These are phyloP conservation scores for Eucommia ulmoides DNA, from an alignment of 257 asterid species.

Conservation along the genomic window DNA sequence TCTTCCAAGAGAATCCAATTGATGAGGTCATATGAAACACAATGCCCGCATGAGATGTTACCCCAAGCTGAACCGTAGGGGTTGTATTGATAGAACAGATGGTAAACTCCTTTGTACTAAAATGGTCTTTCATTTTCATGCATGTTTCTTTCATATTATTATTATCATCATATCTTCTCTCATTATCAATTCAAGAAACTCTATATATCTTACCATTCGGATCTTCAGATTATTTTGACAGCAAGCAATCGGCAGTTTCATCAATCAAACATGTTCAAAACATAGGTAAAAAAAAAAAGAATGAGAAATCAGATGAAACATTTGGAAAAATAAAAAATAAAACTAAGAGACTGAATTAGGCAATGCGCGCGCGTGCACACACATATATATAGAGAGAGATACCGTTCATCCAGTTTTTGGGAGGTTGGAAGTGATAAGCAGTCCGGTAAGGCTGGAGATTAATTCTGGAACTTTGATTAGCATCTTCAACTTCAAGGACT, in stretches of 20 bases:
- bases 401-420: background rate
- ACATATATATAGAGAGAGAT: background rate
- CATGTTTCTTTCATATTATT: background rate
- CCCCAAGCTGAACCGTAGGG: conserved; percentile 15
- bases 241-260: background rate
- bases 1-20: conserved; percentile 25
- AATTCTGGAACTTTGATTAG: too few species aligned
- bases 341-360: background rate
- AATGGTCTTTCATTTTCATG: background rate
- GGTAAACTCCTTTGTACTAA: background rate
- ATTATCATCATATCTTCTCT: too few species aligned
- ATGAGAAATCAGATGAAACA: background rate
- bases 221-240: background rate
- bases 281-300: background rate
- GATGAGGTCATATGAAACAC: conserved; percentile 25
- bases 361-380: background rate
- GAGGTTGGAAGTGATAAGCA: background rate
- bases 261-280: background rate
- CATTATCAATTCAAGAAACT: background rate
- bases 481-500: too few species aligned
- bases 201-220: background rate
- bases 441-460: background rate
- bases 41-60: conserved; percentile 29
- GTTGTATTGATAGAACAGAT: background rate
- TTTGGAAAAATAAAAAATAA: background rate